phyloP scores from a whole-genome alignment of 345 rosid species.

The Lepidium africanum region DNA sequence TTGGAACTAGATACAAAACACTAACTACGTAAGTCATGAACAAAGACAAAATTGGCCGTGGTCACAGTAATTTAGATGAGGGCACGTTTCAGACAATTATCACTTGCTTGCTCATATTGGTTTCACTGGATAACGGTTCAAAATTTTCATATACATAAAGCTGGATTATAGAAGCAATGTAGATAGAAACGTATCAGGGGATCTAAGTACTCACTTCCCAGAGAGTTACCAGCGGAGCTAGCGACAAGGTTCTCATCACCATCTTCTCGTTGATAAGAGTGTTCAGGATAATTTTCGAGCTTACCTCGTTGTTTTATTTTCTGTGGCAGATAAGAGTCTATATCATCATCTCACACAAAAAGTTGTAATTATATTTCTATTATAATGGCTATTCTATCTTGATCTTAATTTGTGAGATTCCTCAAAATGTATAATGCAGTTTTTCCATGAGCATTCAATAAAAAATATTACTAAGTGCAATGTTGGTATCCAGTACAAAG shows the following conservation, averaged over 20 bases:
- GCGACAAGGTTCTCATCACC: constrained; percentile 55
- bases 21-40: not conserved
- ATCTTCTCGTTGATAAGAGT: constrained; percentile 53
- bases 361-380: constrained; percentile 45
- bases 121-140: not conserved
- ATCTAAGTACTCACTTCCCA: constrained; percentile 48
- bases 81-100: not conserved
- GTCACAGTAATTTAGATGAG: not conserved
- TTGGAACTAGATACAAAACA: not conserved
- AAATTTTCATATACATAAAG: not conserved
- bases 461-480: not conserved
- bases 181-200: constrained; percentile 2
- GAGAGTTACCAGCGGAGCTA: constrained; percentile 49
- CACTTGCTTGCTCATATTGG: not conserved
- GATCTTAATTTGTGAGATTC: constrained; percentile 38
- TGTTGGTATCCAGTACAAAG: not conserved
- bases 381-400: constrained; percentile 49
- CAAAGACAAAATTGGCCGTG: not conserved
- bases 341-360: constrained; percentile 50
- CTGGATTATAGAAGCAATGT: not conserved
- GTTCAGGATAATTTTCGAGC: constrained; percentile 49
- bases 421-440: constrained; percentile 33
- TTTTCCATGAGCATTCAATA: not conserved
- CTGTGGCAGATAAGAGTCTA: constrained; percentile 49
- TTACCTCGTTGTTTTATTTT: constrained; percentile 38